These are phyloP conservation scores for Kwoniella pini DNA, from an alignment of 768 basidiomycete genomes.

Conservation along the genomic window DNA sequence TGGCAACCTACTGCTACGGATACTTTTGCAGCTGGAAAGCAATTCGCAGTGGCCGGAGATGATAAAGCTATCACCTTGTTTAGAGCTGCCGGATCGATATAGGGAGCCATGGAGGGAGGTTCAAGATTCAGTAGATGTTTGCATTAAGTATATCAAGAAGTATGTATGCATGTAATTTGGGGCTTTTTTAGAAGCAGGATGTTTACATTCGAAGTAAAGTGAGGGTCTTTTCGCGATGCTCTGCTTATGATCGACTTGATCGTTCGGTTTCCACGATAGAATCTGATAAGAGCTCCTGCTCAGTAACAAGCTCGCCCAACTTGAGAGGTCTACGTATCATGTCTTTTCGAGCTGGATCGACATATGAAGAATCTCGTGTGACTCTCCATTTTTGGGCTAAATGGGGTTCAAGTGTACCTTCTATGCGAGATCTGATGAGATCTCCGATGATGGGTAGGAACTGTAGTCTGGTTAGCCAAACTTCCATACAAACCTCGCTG, in stretches of 20 bases:
- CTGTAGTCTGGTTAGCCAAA: background rate
- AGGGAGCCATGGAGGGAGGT: too few relatives aligned
- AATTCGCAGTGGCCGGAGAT: constrained; percentile 49
- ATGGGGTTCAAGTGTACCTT: constrained; percentile 22
- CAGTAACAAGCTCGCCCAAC: constrained; percentile 5
- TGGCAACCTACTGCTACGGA: constrained; percentile 48
- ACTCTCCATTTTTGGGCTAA: constrained; percentile 7
- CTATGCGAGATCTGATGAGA: constrained; percentile 19
- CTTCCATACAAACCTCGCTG: background rate
- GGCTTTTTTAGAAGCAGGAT: too few relatives aligned
- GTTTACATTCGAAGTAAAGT: too few relatives aligned
- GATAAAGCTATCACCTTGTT: constrained; percentile 48
- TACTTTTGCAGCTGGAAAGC: constrained; percentile 46
- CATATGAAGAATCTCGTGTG: background rate
- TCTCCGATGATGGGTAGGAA: constrained; percentile 32
- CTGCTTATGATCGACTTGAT: too few relatives aligned
- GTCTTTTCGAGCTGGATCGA: constrained; percentile 6
- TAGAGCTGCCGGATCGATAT: constrained; percentile 49
- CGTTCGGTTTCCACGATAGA: too few relatives aligned
- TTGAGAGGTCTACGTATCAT: constrained; percentile 4
- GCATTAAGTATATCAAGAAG: too few relatives aligned
- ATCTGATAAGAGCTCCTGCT: background rate
- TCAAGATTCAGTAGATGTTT: too few relatives aligned
- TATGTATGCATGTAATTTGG: too few relatives aligned
- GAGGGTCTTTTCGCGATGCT: too few relatives aligned